Evolutionary conservation across 148 eudicot species (phyloP).

Genomic region (Cornus controversa): DNA sequence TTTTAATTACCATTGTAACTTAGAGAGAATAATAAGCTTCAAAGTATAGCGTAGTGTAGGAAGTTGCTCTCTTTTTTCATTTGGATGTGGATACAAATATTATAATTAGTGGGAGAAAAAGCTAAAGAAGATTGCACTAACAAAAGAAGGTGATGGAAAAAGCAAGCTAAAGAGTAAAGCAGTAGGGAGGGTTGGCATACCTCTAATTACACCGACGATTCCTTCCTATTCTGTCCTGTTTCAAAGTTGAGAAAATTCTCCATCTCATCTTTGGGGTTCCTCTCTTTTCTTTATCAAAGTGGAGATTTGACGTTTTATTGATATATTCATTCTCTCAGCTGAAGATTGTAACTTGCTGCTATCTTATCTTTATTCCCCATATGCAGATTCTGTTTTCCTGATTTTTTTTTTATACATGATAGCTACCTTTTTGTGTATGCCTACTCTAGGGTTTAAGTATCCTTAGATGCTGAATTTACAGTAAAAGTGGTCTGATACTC

Average conservation of each 20-base stretch:
- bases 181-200: constrained; percentile 7
- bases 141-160: constrained; percentile 17
- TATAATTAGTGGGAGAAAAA: constrained; percentile 5
- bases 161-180: constrained; percentile 29
- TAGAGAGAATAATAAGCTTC: background rate
- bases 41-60: background rate
- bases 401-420: background rate
- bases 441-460: background rate
- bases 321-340: background rate
- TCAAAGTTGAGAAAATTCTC: constrained; percentile 5
- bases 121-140: constrained; percentile 8
- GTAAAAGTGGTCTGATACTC: background rate
- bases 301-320: constrained; percentile 9
- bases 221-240: constrained; percentile 11
- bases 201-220: constrained; percentile 8
- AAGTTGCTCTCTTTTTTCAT: constrained; percentile 6
- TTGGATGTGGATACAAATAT: constrained; percentile 6
- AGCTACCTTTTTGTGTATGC: background rate
- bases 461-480: background rate
- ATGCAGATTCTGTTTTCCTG: background rate
- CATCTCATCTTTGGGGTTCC: constrained; percentile 21
- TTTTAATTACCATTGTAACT: background rate
- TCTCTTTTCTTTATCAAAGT: constrained; percentile 27
- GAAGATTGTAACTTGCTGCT: background rate
- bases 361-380: background rate